Conservation (phyloP, 1,284 basidiomycete genomes). For the Trichosporon sp. region DNA sequence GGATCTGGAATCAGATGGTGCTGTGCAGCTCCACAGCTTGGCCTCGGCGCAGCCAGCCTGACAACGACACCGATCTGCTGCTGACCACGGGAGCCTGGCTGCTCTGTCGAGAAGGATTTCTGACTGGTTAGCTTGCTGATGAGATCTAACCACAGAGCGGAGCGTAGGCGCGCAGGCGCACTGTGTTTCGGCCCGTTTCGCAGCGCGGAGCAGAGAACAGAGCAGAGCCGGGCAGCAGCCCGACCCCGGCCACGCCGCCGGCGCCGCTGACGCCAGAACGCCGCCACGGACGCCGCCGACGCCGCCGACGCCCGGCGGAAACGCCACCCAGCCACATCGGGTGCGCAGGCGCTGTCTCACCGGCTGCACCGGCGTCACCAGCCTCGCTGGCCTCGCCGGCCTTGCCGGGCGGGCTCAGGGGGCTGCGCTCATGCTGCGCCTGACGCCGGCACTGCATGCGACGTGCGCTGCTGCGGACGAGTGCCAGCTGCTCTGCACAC, state of each 20-base stretch:
- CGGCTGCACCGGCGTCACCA: neutral
- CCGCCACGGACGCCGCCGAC: neutral
- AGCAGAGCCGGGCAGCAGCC: neutral
- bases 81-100: too few species aligned
- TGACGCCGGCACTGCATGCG: neutral
- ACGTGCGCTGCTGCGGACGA: neutral
- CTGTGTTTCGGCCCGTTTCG: neutral
- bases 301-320: neutral
- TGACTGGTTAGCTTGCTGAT: too few species aligned
- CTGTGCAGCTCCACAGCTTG: neutral
- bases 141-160: too few species aligned
- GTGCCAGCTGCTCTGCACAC: neutral
- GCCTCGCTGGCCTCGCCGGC: neutral
- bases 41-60: neutral
- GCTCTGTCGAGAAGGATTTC: too few species aligned
- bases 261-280: neutral
- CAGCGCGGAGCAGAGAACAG: neutral
- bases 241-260: neutral
- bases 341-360: neutral
- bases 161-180: too few species aligned
- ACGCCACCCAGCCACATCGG: neutral
- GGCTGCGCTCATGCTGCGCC: neutral
- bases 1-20: too few species aligned
- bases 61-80: neutral
- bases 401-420: neutral